Evolutionary conservation across 768 basidiomycete species (phyloP).

Genomic region (Amanita molliuscula): DNA sequence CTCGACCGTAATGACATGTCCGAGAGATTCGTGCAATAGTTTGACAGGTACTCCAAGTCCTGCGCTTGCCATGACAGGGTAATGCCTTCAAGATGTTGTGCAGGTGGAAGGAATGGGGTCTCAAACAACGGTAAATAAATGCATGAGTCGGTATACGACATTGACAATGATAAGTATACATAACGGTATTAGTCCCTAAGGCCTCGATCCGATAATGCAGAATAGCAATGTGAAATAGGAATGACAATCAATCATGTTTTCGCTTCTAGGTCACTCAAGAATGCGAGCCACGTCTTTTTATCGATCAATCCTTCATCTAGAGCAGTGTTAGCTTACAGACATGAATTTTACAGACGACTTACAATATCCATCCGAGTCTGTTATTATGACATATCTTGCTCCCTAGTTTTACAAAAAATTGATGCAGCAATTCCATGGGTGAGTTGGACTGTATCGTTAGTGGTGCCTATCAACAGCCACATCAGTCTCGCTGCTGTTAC

Average conservation of each 20-base stretch:
- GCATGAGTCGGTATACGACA: too few relatives aligned
- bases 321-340: not conserved
- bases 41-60: constrained; percentile 94
- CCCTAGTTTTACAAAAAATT: constrained; percentile 93
- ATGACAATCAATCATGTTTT: constrained; percentile 19
- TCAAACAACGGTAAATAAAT: constrained; percentile 15
- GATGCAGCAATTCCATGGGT: constrained; percentile 87
- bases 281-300: constrained; percentile 91
- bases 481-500: not conserved
- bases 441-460: constrained; percentile 76
- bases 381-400: constrained; percentile 80
- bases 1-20: constrained; percentile 96
- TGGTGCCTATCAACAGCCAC: constrained; percentile 51
- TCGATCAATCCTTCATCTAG: constrained; percentile 85
- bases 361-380: constrained; percentile 78
- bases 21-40: constrained; percentile 90
- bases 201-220: not conserved
- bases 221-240: not conserved
- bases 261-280: constrained; percentile 68
- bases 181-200: not conserved
- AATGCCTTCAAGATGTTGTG: constrained; percentile 4
- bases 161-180: not conserved
- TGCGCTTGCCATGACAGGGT: constrained; percentile 36
- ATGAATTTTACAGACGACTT: constrained; percentile 15
- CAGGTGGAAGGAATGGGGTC: not conserved